Percentiles rank a stretch among this genome's conserved stretches.
phyloP scores from a whole-genome alignment of 306 rosid genomes.

The Fagus crenata region DNA sequence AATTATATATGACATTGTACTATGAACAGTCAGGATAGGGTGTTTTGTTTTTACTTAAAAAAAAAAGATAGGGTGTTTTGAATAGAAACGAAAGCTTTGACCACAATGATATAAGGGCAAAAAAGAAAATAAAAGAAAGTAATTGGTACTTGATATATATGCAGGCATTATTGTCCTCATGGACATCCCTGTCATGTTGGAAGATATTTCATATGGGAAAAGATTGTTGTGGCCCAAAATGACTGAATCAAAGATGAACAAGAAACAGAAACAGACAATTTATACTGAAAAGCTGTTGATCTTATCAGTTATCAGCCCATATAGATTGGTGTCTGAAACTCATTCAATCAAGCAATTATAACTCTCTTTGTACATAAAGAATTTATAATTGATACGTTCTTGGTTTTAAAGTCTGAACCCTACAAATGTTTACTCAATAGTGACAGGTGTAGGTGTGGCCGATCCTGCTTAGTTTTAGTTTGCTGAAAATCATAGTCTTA shows the following conservation, averaged over 20 bases:
- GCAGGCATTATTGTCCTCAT: slow-evolving; percentile 33
- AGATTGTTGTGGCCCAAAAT: slow-evolving; percentile 64
- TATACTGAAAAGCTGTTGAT: slow-evolving; percentile 46
- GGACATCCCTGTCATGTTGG: slow-evolving; percentile 27
- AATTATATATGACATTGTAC: background rate
- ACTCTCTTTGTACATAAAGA: slow-evolving; percentile 23
- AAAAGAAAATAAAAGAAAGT: background rate
- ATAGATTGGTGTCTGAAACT: slow-evolving; percentile 35
- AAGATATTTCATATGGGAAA: slow-evolving; percentile 49
- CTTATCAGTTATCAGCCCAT: slow-evolving; percentile 46
- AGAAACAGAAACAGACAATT: slow-evolving; percentile 48
- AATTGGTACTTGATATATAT: slow-evolving; percentile 18
- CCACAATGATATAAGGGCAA: background rate
- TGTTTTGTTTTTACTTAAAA: too few species aligned
- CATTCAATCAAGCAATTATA: slow-evolving; percentile 27
- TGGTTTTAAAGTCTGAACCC: background rate
- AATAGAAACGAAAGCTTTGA: slow-evolving; percentile 17
- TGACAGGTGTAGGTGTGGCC: slow-evolving; percentile 30
- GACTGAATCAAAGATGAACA: slow-evolving; percentile 29
- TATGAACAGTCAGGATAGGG: background rate
- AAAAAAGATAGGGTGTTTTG: background rate
- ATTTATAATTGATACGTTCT: slow-evolving; percentile 33
- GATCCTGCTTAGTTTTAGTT: slow-evolving; percentile 2
- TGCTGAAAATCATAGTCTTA: background rate
- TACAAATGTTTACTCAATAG: slow-evolving; percentile 28